A percentile compares a stretch with the other conserved stretches of the same genome.
These are phyloP conservation scores for Populus tomentosa DNA, from an alignment of 441 rosid genomes.

Conservation along the genomic window DNA sequence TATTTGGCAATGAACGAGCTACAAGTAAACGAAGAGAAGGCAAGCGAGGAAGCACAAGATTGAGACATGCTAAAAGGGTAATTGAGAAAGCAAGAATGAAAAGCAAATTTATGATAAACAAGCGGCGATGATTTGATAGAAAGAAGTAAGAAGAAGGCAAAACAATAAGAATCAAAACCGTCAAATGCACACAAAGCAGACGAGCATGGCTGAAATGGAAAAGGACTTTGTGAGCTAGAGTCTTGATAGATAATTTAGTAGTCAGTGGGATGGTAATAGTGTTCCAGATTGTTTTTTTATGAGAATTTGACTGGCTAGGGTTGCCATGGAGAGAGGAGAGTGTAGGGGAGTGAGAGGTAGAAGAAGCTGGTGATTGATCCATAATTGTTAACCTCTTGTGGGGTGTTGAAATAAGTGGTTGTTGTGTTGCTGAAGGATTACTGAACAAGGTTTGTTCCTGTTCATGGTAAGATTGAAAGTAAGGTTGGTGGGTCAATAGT, in stretches of 20 bases:
- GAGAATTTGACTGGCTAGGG: conserved; percentile 8
- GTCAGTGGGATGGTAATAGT: conserved; percentile 28
- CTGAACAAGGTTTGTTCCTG: conserved; percentile 12
- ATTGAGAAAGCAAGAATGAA: conserved; percentile 64
- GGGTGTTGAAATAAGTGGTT: conserved; percentile 31
- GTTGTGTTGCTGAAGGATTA: conserved; percentile 19
- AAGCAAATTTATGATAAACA: conserved; percentile 56
- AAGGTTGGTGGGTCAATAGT: conserved; percentile 6
- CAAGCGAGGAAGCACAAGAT: conserved; percentile 66
- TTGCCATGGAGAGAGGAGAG: conserved; percentile 23
- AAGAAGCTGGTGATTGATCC: conserved; percentile 20
- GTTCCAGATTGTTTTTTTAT: background rate
- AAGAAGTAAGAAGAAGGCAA: conserved; percentile 57
- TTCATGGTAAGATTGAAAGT: conserved; percentile 18
- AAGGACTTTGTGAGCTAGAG: conserved; percentile 30
- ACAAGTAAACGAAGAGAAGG: conserved; percentile 60
- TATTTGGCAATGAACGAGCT: conserved; percentile 61
- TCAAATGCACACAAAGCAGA: conserved; percentile 48
- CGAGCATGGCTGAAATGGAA: conserved; percentile 48
- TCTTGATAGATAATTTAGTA: conserved; percentile 30
- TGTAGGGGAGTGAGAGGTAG: conserved; percentile 24
- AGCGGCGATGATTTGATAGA: conserved; percentile 53
- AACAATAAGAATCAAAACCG: conserved; percentile 44
- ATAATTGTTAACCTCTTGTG: conserved; percentile 42
- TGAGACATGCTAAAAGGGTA: conserved; percentile 51